phyloP scores from a whole-genome alignment of 331 rosid species.

The Acacia pycnantha region DNA sequence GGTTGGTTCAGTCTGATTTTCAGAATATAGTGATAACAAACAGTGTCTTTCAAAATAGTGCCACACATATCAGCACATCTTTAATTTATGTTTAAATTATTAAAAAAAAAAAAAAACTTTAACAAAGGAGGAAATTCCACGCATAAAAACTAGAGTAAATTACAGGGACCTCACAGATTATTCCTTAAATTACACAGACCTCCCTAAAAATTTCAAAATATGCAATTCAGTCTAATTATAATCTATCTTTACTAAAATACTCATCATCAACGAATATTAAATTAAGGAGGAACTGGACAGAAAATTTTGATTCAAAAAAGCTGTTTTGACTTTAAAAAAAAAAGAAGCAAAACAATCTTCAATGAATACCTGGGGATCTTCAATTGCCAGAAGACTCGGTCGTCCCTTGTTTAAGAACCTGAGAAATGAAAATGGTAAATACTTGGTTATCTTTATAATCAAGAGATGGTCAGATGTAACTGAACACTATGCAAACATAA shows the following conservation, averaged over 20 bases:
- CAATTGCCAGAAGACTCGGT: slow-evolving; percentile 68
- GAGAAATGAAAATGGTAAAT: slow-evolving; percentile 21
- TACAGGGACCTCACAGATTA: background rate
- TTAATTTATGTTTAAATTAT: too few relatives aligned
- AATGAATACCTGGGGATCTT: slow-evolving; percentile 91
- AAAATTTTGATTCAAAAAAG: background rate
- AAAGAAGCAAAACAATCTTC: background rate
- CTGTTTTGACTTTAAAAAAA: background rate
- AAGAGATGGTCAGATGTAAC: slow-evolving; percentile 14
- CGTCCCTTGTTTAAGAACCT: slow-evolving; percentile 66
- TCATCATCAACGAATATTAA: background rate
- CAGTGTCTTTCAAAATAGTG: background rate
- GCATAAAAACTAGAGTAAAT: background rate
- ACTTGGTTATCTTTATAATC: slow-evolving; percentile 1
- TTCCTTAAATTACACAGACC: background rate
- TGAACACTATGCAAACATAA: slow-evolving; percentile 12
- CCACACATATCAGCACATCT: background rate
- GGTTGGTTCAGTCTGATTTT: background rate
- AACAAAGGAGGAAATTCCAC: background rate
- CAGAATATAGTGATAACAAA: background rate
- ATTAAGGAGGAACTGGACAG: background rate
- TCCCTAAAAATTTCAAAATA: background rate
- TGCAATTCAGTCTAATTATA: background rate
- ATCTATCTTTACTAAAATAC: background rate
- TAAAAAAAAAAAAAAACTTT: too few relatives aligned